Conservation (phyloP, 2,329 filamentous ascomycete genomes). For the Fusarium luffae region DNA sequence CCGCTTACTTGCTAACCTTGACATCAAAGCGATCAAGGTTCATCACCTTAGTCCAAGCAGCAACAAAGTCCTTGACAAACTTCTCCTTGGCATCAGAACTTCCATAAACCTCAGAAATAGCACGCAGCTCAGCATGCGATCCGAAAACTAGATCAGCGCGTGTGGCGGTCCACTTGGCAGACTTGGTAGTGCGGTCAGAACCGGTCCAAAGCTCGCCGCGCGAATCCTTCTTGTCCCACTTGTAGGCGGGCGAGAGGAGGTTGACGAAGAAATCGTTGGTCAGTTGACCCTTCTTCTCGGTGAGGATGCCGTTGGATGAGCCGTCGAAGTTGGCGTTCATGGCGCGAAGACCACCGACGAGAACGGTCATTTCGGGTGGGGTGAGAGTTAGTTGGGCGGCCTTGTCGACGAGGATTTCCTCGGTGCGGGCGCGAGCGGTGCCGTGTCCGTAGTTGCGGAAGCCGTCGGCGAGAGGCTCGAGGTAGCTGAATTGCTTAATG, state of each 20-base stretch:
- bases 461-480: constrained; percentile 77
- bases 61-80: constrained; percentile 77
- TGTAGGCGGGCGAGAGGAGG: constrained; percentile 73
- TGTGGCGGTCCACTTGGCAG: constrained; percentile 75
- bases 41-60: constrained; percentile 80
- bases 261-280: constrained; percentile 88
- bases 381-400: constrained; percentile 77
- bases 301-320: constrained; percentile 74
- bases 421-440: constrained; percentile 68
- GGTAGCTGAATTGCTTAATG: constrained; percentile 68
- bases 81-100: constrained; percentile 68
- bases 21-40: constrained; percentile 77
- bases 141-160: constrained; percentile 78
- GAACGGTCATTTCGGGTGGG: constrained; percentile 75
- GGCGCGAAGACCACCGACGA: constrained; percentile 77
- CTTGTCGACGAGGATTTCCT: constrained; percentile 77
- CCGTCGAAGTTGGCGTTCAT: constrained; percentile 78
- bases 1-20: not conserved
- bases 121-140: constrained; percentile 78
- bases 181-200: constrained; percentile 71
- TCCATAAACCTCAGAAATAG: constrained; percentile 76
- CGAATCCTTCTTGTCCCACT: constrained; percentile 62
- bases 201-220: constrained; percentile 70
- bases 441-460: constrained; percentile 83
- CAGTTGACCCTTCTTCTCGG: constrained; percentile 72